Evolutionary conservation across 352 stramenopile genomes (phyloP), one percentile per base, ranked within the genome.

Genomic region (Globisporangium radiosum): DNA sequence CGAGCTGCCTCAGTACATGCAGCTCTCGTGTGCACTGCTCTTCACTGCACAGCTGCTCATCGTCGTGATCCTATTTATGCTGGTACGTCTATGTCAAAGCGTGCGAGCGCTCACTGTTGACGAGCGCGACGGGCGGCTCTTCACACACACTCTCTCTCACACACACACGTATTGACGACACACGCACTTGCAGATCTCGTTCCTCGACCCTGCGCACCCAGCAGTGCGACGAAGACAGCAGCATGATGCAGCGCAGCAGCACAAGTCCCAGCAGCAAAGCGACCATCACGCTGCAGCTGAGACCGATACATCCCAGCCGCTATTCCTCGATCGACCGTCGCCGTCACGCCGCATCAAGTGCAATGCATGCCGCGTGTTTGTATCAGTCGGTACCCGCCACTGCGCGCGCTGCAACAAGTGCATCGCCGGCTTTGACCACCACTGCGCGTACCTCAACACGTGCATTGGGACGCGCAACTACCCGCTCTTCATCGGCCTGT

Each of bases 371-470:
- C 51, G 71, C 25, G 73, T 72, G 40, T 74, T 60, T 15, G 78
- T 87, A 15, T 66, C 52, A 11, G 55, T 25, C 5, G 60, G 69
- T 44, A 89, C 76, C 37, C 76, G 69, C 60, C 93, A 98, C 69
- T 98, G 93, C 72, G 77, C 85, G 63, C 87, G 88, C 56, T 98
- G 94, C 68, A 86, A 96, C 69, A 98, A 98, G 72, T 98, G 94
- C 74, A 81, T 98, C 40, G 70, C 72, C 14, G 80, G 85, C 53
- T 98, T 98, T 69, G 93, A 98, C 73, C 93, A 98, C 78, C 94
- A 98, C 75, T 98, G 94, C 71, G 80, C 87, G 50, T 97, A 91
- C 87, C 80, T 98, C 56, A 98, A 98, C 69, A 98, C 91, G 47
- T 98, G 94, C 70, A 88, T 98, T 42, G 92, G 92, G 49, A 70